Evolutionary conservation across 2,329 filamentous ascomycete genomes (phyloP), one percentile per base, ranked within the genome.

Genomic region (Neurospora crassa): DNA sequence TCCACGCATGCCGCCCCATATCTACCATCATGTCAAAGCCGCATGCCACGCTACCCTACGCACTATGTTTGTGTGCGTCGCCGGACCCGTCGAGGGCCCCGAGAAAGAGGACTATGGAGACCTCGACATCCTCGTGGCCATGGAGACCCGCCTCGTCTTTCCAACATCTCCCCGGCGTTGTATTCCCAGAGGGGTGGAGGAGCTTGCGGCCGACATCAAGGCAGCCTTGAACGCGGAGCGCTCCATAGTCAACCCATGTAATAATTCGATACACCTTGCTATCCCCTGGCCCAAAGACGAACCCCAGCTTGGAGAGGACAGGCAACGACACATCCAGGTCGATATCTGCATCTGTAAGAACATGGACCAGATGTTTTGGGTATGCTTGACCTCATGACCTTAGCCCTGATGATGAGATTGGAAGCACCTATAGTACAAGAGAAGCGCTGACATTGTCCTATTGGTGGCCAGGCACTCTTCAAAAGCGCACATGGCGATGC

Each of bases 401-500:
- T 6, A 2, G 12, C 53, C 8, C 7, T 18, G 14, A 47, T 29
- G 37, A 45, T 34, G 7, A 29, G 12, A 37, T n/a, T 59, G 1
- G 7, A 43, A 43, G 16, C 29, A 18, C 40, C 20, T 70, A 41
- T 71, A 45, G 67, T 8, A n/a, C 8, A 12, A 10, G 12, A 14
- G 40, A 70, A 69, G 69, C 16, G 20, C 53, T 63, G 14, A 63
- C 53, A 34, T 34, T 18, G 53, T 5, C 29, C 24, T 18, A 34
- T 63, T 29, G 53, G 24, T 20, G 34, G 34, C 67, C 67, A 74
- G 74, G 40, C 85, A 45, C 79, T 88, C 3, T 93, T 94, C 80
- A 88, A 88, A 74, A 84, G 90, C 47, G 86, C 88, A 0, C 92
- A 95, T 75, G 90, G 91, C n/a, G 92, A 95, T 75, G 71, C 89